A percentile compares a stretch with the other conserved stretches of the same genome.
phyloP scores from a whole-genome alignment of 2,329 filamentous ascomycete genomes.

The Mollisia scopiformis region DNA sequence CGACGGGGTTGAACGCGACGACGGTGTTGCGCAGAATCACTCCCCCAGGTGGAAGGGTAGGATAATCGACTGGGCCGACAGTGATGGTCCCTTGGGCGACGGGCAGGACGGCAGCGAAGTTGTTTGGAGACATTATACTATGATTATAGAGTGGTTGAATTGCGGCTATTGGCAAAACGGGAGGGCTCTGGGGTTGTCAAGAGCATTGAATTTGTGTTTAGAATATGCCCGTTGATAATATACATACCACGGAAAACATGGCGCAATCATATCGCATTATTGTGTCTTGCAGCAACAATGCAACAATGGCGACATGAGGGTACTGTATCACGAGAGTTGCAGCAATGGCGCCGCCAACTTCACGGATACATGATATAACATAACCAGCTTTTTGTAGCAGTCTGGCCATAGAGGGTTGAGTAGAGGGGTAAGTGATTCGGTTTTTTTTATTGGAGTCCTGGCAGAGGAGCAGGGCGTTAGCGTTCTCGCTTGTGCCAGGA shows the following conservation, averaged over 20 bases:
- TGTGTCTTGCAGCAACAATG: slow-evolving; percentile 2
- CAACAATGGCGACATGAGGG: slow-evolving; percentile 2
- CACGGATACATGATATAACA: background rate
- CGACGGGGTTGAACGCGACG: slow-evolving; percentile 1
- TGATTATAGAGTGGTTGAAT: slow-evolving; percentile 1
- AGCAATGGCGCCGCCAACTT: background rate
- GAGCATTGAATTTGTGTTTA: slow-evolving; percentile 2
- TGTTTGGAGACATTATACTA: slow-evolving; percentile 2
- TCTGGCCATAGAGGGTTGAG: background rate
- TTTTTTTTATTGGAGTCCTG: background rate
- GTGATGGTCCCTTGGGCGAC: slow-evolving; percentile 5
- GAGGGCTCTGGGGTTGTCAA: background rate
- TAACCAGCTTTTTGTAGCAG: slow-evolving; percentile 1
- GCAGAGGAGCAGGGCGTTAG: slow-evolving; percentile 1
- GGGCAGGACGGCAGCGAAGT: slow-evolving; percentile 2
- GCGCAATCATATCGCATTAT: slow-evolving; percentile 1
- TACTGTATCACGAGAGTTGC: slow-evolving; percentile 1
- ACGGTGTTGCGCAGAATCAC: slow-evolving; percentile 3
- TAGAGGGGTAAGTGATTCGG: background rate
- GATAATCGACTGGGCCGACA: background rate
- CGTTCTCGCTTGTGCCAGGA: background rate
- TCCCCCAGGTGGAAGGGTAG: slow-evolving; percentile 1
- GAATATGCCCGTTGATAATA: background rate
- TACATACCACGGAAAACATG: slow-evolving; percentile 2
- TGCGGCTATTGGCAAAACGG: background rate